Conservation (phyloP, 345 rosid genomes). For the Punica granatum region DNA sequence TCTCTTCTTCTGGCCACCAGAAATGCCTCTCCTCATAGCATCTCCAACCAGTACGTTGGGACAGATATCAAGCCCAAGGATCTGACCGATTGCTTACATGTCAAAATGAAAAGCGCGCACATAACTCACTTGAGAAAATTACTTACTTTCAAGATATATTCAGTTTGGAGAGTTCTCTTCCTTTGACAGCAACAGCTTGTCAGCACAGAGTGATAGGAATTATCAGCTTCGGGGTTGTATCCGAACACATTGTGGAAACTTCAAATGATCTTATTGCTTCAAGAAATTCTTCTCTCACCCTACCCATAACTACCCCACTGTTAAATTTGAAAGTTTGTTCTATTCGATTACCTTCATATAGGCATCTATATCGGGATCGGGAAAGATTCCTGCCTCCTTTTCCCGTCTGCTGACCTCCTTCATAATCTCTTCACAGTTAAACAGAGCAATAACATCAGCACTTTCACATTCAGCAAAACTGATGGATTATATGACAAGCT, state of each 20-base stretch:
- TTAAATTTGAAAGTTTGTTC: no score
- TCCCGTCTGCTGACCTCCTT: constrained; percentile 36
- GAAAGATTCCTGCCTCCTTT: constrained; percentile 35
- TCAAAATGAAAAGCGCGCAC: neutral
- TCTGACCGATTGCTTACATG: constrained; percentile 13
- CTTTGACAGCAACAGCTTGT: constrained; percentile 36
- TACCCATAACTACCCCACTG: no score
- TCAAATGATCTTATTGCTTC: no score
- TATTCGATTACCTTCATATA: constrained; percentile 35
- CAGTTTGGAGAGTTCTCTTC: constrained; percentile 40
- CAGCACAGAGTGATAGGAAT: no score
- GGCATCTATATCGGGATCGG: constrained; percentile 38
- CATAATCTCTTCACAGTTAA: constrained; percentile 22
- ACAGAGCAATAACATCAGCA: neutral
- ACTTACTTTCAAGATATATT: constrained; percentile 37
- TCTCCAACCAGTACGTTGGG: constrained; percentile 40
- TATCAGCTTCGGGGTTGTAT: neutral
- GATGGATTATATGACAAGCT: no score
- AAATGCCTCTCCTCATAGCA: constrained; percentile 38
- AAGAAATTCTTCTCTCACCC: no score
- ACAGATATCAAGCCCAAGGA: constrained; percentile 42
- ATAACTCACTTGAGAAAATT: neutral
- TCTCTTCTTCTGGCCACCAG: constrained; percentile 48
- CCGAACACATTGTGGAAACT: neutral
- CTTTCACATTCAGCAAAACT: neutral